A percentile compares a stretch with the other conserved stretches of the same genome.
phyloP scores from a whole-genome alignment of 2,329 filamentous ascomycete species.

The Keithomyces neogunnii region DNA sequence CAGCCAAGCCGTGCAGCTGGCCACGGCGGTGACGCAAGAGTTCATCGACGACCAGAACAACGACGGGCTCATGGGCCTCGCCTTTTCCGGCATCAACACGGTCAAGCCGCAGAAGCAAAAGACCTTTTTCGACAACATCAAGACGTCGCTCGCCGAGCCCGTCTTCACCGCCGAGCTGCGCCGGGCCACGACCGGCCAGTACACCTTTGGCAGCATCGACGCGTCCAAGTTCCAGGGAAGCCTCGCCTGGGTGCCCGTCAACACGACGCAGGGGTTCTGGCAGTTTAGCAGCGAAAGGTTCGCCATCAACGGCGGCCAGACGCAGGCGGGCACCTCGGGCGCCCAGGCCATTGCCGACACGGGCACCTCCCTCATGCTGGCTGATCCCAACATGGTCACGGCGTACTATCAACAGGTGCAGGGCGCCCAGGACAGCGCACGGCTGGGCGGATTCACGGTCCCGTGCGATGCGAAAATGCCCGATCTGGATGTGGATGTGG shows the following conservation, averaged over 20 bases:
- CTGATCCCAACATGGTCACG: slow-evolving; percentile 41
- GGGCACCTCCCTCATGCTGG: slow-evolving; percentile 55
- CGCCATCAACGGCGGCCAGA: slow-evolving; percentile 10
- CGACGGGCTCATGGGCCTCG: slow-evolving; percentile 37
- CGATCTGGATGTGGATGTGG: slow-evolving; percentile 46
- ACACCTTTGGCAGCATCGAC: slow-evolving; percentile 69
- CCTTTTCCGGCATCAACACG: slow-evolving; percentile 33
- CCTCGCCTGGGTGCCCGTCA: slow-evolving; percentile 53
- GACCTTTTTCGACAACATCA: slow-evolving; percentile 32
- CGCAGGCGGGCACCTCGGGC: slow-evolving; percentile 31
- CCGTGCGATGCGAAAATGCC: slow-evolving; percentile 37
- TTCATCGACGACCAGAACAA: slow-evolving; percentile 32
- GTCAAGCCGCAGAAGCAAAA: slow-evolving; percentile 30
- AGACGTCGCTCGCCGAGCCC: slow-evolving; percentile 10
- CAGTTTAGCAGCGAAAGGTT: slow-evolving; percentile 15
- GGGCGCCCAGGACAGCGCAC: slow-evolving; percentile 23
- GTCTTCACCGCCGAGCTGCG: slow-evolving; percentile 65
- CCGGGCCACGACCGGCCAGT: slow-evolving; percentile 47
- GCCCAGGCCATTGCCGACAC: slow-evolving; percentile 40
- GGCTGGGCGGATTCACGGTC: slow-evolving; percentile 34
- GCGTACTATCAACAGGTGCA: slow-evolving; percentile 38
- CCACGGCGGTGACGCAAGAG: slow-evolving; percentile 28
- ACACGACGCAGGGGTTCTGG: slow-evolving; percentile 60
- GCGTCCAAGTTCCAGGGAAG: slow-evolving; percentile 51
- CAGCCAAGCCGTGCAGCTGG: slow-evolving; percentile 34